Base-by-base conservation (phyloP, 2,329 filamentous ascomycete genomes). In the Incumbomyces lentus region DNA sequence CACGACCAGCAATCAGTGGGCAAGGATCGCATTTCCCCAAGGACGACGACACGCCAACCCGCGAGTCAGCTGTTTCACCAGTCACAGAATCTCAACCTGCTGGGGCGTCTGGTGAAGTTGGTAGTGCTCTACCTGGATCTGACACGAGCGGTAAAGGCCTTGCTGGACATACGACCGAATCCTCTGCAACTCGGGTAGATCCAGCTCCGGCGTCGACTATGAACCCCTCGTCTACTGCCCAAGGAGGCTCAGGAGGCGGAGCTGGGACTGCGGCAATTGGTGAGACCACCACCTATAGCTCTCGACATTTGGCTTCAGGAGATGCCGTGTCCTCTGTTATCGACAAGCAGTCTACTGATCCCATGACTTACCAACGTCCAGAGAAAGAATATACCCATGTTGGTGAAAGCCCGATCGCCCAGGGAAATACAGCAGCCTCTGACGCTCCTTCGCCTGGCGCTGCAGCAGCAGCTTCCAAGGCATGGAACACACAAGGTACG, bases 261-360 rank as follows among this genome's bases (percentile, higher is more conserved):
- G 26, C 10, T 13, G 40, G 38, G n/a, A 17, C 17, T 10, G 48
- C 52, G 40, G 48, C 50, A 10, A 47, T 54, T 44, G 51, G 53
- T 30, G 46, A 52, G 13, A 57, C 55, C 17, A 52, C 49, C 10
- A 57, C 53, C 33, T 55, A 55, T 32, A 52, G 50, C 38, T 51
- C 46, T 11, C 47, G 39, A 18, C 38, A 34, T 34, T 48, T 57
- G 22, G 40, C 36, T 10, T 30, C 46, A 39, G 55, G 55, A 10
- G 55, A 57, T 44, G 33, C 49, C 6, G 40, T 51, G 33, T 37
- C 40, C 33, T 52, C 49, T 42, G 43, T 57, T 6, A 32, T 52
- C 14, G 53, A 57, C 39, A 44, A 34, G 13, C 43, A 39, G 2
- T 55, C 55, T 8, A 41, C 10, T 26, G 55, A 57, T 35, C 55